Evolutionary conservation across 768 basidiomycete genomes (phyloP).

Genomic region (Tylopilus subfusipes): DNA sequence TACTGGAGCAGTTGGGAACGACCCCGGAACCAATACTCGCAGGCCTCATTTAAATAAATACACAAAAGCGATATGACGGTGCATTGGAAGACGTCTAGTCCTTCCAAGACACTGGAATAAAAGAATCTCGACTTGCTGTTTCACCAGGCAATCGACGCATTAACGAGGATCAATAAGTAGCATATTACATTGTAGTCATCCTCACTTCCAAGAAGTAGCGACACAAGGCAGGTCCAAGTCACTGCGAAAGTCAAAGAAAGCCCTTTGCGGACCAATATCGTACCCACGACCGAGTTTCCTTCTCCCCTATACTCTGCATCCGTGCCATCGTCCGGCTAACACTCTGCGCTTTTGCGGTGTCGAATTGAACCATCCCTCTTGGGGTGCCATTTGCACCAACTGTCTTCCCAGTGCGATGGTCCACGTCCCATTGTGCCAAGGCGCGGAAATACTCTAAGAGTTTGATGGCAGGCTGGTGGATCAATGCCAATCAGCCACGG

Average conservation of each 20-base stretch:
- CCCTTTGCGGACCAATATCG: background rate
- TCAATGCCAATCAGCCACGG: background rate
- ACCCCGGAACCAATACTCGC: no score
- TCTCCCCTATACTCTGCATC: background rate
- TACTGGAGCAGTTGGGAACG: no score
- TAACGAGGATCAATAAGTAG: no score
- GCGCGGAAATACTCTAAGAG: constrained; percentile 29
- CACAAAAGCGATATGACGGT: no score
- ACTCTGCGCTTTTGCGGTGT: background rate
- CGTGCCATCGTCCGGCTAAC: constrained; percentile 1
- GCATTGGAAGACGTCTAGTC: no score
- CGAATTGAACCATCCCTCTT: background rate
- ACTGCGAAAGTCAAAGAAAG: background rate
- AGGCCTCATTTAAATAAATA: no score
- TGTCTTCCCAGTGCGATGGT: background rate
- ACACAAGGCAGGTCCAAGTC: background rate
- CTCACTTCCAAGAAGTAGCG: no score
- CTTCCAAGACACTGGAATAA: no score
- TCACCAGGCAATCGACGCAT: no score
- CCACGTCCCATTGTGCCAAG: background rate
- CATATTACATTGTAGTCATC: no score
- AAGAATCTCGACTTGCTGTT: no score
- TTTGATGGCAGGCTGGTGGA: constrained; percentile 32
- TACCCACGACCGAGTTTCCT: constrained; percentile 4
- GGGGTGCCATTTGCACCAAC: background rate